Percentiles rank a stretch among this genome's conserved stretches.
Conservation (phyloP, 2,329 filamentous ascomycete genomes). For the Amphichorda felina region DNA sequence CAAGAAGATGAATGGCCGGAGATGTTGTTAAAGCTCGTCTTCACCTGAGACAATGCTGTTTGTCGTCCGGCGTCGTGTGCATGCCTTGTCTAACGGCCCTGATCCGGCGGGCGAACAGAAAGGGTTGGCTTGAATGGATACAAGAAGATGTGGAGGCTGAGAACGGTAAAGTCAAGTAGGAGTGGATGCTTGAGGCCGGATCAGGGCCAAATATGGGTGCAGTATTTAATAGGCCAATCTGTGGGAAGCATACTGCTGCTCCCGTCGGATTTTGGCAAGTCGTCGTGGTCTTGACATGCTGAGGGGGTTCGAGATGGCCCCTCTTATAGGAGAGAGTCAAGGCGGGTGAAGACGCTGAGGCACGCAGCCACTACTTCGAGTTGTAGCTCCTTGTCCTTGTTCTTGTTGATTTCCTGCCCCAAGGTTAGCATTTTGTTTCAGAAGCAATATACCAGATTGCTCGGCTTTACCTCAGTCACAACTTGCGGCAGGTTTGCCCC, state of each 20-base stretch:
- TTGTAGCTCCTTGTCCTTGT: constrained; percentile 90
- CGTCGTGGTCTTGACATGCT: not conserved
- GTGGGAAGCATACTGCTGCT: no score
- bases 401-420: constrained; percentile 60
- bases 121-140: no score
- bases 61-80: no score
- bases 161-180: no score
- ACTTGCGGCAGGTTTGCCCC: constrained; percentile 86
- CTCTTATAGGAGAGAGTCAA: constrained; percentile 80
- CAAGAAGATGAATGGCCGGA: no score
- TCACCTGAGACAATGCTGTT: no score
- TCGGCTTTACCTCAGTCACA: constrained; percentile 53
- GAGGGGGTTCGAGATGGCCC: not conserved
- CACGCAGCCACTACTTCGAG: constrained; percentile 95
- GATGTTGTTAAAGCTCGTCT: no score
- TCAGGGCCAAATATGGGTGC: no score
- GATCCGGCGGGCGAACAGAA: no score
- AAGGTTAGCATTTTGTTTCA: not conserved
- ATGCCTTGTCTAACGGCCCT: no score
- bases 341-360: constrained; percentile 90
- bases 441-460: not conserved
- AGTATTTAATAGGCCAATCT: not conserved
- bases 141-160: no score
- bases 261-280: not conserved
- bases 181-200: no score